These are phyloP conservation scores for Alternaria solani DNA, from an alignment of 2,329 filamentous ascomycete species.

Conservation along the genomic window DNA sequence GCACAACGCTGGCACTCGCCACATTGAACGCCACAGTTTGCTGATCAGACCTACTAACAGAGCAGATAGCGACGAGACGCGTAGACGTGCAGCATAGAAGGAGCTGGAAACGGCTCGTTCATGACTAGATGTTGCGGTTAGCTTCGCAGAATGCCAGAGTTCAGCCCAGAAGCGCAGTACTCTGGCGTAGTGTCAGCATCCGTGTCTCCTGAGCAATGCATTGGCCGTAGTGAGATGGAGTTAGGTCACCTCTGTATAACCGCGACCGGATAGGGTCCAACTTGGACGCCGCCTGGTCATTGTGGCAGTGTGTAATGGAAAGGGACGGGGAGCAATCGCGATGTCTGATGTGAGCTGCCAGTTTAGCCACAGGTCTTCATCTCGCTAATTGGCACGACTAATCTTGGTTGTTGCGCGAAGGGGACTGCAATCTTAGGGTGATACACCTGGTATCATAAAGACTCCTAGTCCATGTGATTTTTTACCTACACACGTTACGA, in stretches of 20 bases:
- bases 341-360: constrained; percentile 17
- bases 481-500: background rate
- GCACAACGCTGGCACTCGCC: constrained; percentile 22
- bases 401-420: constrained; percentile 18
- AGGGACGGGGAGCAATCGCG: constrained; percentile 4
- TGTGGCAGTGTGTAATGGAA: constrained; percentile 5
- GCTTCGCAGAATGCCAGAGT: constrained; percentile 10
- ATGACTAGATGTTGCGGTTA: constrained; percentile 19
- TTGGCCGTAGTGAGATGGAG: constrained; percentile 23
- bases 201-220: constrained; percentile 22
- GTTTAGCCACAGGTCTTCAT: constrained; percentile 19
- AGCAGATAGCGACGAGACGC: constrained; percentile 25
- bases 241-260: constrained; percentile 27
- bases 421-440: constrained; percentile 6
- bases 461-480: background rate
- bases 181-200: constrained; percentile 6
- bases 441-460: constrained; percentile 8
- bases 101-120: constrained; percentile 6
- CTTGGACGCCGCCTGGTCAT: constrained; percentile 22
- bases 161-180: constrained; percentile 8
- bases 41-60: constrained; percentile 11
- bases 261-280: constrained; percentile 15
- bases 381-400: constrained; percentile 21
- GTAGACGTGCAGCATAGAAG: constrained; percentile 30
- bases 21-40: constrained; percentile 14